Evolutionary conservation across 805 yeast species (phyloP), one percentile per base, ranked within the genome.

Genomic region (Schwanniomyces sp.): DNA sequence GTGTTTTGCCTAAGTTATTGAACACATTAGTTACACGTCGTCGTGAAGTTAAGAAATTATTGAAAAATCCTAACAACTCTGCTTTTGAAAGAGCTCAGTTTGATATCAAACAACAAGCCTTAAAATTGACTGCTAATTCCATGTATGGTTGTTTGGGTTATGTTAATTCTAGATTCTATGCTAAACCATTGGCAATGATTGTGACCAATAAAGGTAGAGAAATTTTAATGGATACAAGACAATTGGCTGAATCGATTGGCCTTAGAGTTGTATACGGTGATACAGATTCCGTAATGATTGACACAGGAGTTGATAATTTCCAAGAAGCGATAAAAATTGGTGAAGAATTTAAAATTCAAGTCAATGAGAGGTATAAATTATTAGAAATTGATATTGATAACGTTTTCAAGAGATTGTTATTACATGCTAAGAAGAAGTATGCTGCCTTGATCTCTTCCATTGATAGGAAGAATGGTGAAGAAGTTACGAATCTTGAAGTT

Each of bases 61-160:
- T 94, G 78, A 91, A 90, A 57, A 85, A 83, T 54, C 85, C 91
- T 29, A 76, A 79, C 39, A 81, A 84, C 18, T 75, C 84, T 0
- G 74, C 82, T 0, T 69, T 74, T 45, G 91, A 88, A 62, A 81
- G 69, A 47, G 86, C 88, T 0, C 97, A 92, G 61, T 90, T 86
- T 75, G 98, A 94, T 65, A 91, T 91, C 61, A 89, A 91, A 61
- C 99, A 94, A 67, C 95, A 87, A 64, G 98, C 99, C 0, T 79
- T 94, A 63, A 94, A 94, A 65, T 76, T 94, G 63, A 95, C 99
- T 2, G 99, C 99, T 26, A 94, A 94, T 69, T 94, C 99, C n/a
- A 92, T 94, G 97, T 94, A 94, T 70, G 99, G 99, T 62, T 94
- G 98, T 79, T 78, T 94, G 58, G 99, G 99, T 56, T 91, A 85